These are phyloP conservation scores for Epichloe sibirici DNA, from an alignment of 2,329 filamentous ascomycete genomes.

Conservation along the genomic window DNA sequence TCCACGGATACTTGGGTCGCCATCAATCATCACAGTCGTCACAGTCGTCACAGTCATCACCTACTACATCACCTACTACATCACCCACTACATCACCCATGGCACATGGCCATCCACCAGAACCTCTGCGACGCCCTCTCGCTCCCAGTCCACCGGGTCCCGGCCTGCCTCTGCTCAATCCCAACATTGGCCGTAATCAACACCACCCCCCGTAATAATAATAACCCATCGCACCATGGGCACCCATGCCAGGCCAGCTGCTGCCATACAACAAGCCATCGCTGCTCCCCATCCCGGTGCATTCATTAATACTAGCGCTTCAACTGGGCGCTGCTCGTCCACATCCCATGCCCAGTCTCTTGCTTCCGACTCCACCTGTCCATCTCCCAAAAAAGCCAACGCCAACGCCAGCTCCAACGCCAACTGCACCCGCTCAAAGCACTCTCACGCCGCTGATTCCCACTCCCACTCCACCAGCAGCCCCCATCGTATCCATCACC, in stretches of 20 bases:
- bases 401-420: background rate
- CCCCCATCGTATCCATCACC: constrained; percentile 2
- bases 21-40: background rate
- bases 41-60: background rate
- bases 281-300: background rate
- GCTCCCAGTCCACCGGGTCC: background rate
- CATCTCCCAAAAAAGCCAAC: background rate
- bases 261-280: constrained; percentile 4
- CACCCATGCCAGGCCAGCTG: constrained; percentile 12
- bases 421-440: background rate
- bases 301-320: background rate
- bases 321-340: background rate
- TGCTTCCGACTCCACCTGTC: background rate
- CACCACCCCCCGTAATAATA: background rate
- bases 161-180: background rate
- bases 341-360: background rate
- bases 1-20: too few relatives aligned
- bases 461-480: constrained; percentile 5
- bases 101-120: too few relatives aligned
- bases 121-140: background rate
- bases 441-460: background rate
- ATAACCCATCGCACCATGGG: constrained; percentile 16
- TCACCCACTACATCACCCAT: too few relatives aligned
- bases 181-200: background rate
- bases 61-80: background rate